Conservation (phyloP, 139 green algal genomes). For the Edaphochlamys debaryana region DNA sequence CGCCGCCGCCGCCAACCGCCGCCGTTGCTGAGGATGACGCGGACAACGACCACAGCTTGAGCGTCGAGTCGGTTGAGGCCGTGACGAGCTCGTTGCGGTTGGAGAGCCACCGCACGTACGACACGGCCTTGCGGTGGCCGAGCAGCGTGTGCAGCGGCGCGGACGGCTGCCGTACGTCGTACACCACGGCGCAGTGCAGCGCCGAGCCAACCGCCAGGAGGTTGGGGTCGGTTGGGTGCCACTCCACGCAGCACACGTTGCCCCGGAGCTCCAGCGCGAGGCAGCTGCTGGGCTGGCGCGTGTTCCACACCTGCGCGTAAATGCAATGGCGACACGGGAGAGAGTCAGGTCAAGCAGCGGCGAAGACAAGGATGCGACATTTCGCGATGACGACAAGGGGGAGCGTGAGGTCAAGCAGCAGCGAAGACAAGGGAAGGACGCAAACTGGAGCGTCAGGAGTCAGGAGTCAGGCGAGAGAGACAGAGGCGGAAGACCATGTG, state of each 20-base stretch:
- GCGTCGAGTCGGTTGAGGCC: slow-evolving; percentile 90
- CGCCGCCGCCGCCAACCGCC: not conserved
- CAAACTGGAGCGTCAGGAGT: too few species aligned
- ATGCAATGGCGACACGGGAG: too few species aligned
- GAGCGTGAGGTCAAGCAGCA: too few species aligned
- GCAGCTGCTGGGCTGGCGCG: not conserved
- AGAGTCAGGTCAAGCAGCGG: too few species aligned
- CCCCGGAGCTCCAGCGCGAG: slow-evolving; percentile 72
- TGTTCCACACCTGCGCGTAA: slow-evolving; percentile 47
- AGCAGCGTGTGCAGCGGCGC: slow-evolving; percentile 36
- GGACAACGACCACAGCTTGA: slow-evolving; percentile 75
- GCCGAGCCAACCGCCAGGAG: slow-evolving; percentile 87
- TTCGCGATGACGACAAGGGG: not conserved
- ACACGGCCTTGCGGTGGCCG: slow-evolving; percentile 79
- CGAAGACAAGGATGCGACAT: too few species aligned
- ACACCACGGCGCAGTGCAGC: slow-evolving; percentile 62
- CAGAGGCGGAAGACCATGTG: too few species aligned
- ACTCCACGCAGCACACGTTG: slow-evolving; percentile 94
- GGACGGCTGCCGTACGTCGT: slow-evolving; percentile 48
- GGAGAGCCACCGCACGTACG: slow-evolving; percentile 89
- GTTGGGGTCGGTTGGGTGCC: slow-evolving; percentile 69
- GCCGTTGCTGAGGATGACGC: not conserved
- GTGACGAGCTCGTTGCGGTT: slow-evolving; percentile 73
- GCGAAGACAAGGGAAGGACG: too few species aligned
- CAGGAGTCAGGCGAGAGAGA: too few species aligned